These are phyloP conservation scores for Anacardium occidentale DNA, from an alignment of 345 rosid genomes.

Conservation along the genomic window DNA sequence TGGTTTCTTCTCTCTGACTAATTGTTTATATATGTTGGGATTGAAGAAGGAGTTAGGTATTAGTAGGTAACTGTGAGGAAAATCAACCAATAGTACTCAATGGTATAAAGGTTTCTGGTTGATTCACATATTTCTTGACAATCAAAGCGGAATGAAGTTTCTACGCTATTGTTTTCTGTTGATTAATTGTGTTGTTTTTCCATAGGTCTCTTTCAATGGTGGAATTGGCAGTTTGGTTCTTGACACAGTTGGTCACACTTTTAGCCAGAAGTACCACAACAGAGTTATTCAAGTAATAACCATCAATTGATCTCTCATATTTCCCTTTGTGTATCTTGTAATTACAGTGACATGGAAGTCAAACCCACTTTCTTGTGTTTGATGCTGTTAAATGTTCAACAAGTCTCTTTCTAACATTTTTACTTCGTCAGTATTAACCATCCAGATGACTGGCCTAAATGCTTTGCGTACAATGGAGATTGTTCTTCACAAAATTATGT, in stretches of 20 bases:
- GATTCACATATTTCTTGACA: not conserved
- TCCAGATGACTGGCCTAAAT: not conserved
- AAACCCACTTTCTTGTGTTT: not conserved
- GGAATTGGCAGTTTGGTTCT: slow-evolving; percentile 80
- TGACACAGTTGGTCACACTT: slow-evolving; percentile 78
- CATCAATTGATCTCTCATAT: slow-evolving; percentile 1
- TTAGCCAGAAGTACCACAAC: slow-evolving; percentile 73
- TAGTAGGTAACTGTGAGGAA: too few relatives aligned
- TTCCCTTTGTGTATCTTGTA: not conserved
- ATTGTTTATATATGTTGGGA: too few relatives aligned
- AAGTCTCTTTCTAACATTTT: not conserved
- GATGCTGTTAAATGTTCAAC: not conserved
- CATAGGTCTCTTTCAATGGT: slow-evolving; percentile 78
- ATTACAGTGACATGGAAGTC: not conserved
- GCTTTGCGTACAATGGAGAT: not conserved
- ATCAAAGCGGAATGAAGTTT: not conserved
- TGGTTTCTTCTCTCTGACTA: too few relatives aligned
- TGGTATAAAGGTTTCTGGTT: not conserved
- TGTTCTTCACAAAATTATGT: not conserved
- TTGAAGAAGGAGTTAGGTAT: too few relatives aligned
- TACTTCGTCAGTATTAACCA: not conserved
- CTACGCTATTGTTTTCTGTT: not conserved
- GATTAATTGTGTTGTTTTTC: slow-evolving; percentile 12
- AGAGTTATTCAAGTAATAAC: slow-evolving; percentile 70
- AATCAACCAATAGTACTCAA: too few relatives aligned